Conservation (phyloP, 1,139 yeast genomes). For the Candida sanyaensis region DNA sequence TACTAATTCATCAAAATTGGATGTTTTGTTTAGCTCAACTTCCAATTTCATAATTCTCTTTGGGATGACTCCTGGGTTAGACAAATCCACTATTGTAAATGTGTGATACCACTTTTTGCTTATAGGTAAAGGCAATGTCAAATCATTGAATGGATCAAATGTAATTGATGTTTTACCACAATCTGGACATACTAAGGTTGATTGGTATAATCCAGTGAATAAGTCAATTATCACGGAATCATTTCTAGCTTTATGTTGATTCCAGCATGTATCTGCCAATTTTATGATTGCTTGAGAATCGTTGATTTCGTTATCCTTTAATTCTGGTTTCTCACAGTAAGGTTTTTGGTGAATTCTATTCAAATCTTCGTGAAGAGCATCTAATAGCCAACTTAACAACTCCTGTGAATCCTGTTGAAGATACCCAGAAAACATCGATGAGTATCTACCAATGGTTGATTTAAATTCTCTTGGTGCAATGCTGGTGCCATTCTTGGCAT, state of each 20-base stretch:
- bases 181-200: constrained; percentile 85
- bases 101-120: constrained; percentile 72
- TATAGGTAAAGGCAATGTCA: constrained; percentile 87
- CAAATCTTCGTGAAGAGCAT: constrained; percentile 91
- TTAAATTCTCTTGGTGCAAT: constrained; percentile 78
- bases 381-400: constrained; percentile 83
- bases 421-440: constrained; percentile 83
- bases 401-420: constrained; percentile 97
- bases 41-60: constrained; percentile 46
- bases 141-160: constrained; percentile 91
- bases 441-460: constrained; percentile 73
- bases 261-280: constrained; percentile 81
- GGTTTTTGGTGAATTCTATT: constrained; percentile 84
- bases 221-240: constrained; percentile 84
- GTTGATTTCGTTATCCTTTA: constrained; percentile 58
- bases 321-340: constrained; percentile 85
- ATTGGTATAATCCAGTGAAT: constrained; percentile 88
- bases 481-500: constrained; percentile 15
- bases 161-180: constrained; percentile 83
- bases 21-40: constrained; percentile 69
- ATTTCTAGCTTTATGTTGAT: constrained; percentile 74
- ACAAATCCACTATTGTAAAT: constrained; percentile 61
- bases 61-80: constrained; percentile 40
- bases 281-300: constrained; percentile 55
- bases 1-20: constrained; percentile 67